A percentile compares a stretch with the other conserved stretches of the same genome.
Conservation (phyloP, 2,329 filamentous ascomycete genomes). For the Dryadomyces quercus-mongolicae region DNA sequence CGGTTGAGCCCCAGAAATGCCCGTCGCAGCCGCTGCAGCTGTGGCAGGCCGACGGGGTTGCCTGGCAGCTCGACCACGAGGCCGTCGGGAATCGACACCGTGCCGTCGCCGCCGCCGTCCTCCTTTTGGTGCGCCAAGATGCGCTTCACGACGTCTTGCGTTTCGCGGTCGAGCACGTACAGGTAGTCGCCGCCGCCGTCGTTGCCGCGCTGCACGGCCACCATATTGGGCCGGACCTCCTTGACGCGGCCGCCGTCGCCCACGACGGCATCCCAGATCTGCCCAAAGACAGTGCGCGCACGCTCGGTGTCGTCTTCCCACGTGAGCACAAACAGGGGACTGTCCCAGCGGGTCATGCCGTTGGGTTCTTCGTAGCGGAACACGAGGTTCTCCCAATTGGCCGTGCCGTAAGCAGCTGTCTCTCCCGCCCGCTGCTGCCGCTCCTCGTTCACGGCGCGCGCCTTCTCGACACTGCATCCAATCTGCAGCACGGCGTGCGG, state of each 20-base stretch:
- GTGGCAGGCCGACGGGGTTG: slow-evolving; percentile 55
- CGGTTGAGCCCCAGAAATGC: slow-evolving; percentile 69
- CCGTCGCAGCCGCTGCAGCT: slow-evolving; percentile 64
- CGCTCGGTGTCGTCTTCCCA: slow-evolving; percentile 62
- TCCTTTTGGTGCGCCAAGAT: slow-evolving; percentile 60
- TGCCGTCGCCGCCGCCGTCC: slow-evolving; percentile 43
- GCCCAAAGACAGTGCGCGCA: slow-evolving; percentile 41
- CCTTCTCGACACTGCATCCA: slow-evolving; percentile 40
- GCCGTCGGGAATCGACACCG: slow-evolving; percentile 42
- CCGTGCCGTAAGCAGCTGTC: slow-evolving; percentile 34
- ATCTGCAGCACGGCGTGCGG: slow-evolving; percentile 63
- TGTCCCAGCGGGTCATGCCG: slow-evolving; percentile 74
- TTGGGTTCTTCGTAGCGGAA: slow-evolving; percentile 82
- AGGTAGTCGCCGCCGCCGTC: slow-evolving; percentile 62
- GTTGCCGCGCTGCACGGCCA: slow-evolving; percentile 52
- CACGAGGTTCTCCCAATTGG: slow-evolving; percentile 66
- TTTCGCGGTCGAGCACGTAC: slow-evolving; percentile 67
- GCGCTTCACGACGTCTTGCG: slow-evolving; percentile 60
- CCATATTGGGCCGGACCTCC: slow-evolving; percentile 59
- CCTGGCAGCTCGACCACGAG: slow-evolving; percentile 53
- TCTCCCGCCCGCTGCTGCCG: slow-evolving; percentile 26
- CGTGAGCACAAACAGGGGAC: slow-evolving; percentile 66
- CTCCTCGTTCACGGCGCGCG: slow-evolving; percentile 46
- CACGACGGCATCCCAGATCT: slow-evolving; percentile 64
- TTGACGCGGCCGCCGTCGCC: slow-evolving; percentile 40